A percentile compares a stretch with the other conserved stretches of the same genome.
phyloP scores from a whole-genome alignment of 257 asterid species.

The Solanum infundibuliforme region DNA sequence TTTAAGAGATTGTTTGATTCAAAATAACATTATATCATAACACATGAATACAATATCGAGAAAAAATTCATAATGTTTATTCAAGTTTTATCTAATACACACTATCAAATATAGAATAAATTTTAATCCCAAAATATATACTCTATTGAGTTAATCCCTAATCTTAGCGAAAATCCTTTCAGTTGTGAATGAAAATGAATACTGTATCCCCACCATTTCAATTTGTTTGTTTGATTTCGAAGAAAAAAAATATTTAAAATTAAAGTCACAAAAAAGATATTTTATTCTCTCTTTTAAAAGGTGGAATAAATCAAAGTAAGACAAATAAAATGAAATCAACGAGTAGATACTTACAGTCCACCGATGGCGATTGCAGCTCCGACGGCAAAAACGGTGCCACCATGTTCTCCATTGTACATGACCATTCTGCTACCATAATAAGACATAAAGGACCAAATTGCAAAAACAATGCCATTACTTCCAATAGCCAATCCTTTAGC shows the following conservation, averaged over 20 bases:
- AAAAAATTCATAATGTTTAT: too few relatives aligned
- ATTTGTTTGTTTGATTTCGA: neutral
- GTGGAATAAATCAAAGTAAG: too few relatives aligned
- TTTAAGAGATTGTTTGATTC: neutral
- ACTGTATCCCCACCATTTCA: too few relatives aligned
- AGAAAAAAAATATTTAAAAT: too few relatives aligned
- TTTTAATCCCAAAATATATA: neutral
- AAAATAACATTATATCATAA: neutral
- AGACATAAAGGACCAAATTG: conserved; percentile 79
- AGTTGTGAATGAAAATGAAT: neutral
- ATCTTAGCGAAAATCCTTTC: neutral
- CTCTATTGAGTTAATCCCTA: neutral
- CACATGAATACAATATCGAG: neutral
- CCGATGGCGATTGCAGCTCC: conserved; percentile 77
- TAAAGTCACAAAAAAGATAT: neutral
- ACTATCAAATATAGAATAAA: too few relatives aligned
- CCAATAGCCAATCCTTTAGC: conserved; percentile 92
- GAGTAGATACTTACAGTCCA: conserved; percentile 52
- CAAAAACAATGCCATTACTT: conserved; percentile 64
- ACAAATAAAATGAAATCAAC: too few relatives aligned
- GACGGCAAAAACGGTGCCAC: conserved; percentile 85
- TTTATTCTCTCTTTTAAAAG: too few relatives aligned
- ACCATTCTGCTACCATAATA: conserved; percentile 79
- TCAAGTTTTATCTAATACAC: neutral
- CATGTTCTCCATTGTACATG: conserved; percentile 67